Conservation (phyloP, 2,329 filamentous ascomycete species). For the Metarhizium brunneum region DNA sequence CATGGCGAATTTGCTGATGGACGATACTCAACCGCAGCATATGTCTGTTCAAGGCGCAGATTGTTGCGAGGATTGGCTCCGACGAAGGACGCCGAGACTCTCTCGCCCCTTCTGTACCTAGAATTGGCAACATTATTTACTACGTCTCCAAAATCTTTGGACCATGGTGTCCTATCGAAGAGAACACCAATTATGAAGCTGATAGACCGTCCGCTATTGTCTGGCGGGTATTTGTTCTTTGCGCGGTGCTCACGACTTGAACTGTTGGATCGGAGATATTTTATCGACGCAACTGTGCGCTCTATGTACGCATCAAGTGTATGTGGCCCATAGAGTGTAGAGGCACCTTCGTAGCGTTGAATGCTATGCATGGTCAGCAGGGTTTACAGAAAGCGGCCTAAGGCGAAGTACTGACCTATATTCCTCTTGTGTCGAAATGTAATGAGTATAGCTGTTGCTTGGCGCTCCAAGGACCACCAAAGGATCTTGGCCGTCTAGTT, state of each 20-base stretch:
- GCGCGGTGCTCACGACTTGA: slow-evolving; percentile 17
- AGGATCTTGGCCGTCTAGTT: slow-evolving; percentile 37
- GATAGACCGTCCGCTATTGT: slow-evolving; percentile 66
- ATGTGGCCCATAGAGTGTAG: slow-evolving; percentile 76
- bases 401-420: slow-evolving; percentile 19
- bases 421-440: slow-evolving; percentile 66
- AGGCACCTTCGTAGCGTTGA: slow-evolving; percentile 86
- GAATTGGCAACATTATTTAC: slow-evolving; percentile 37
- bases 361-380: slow-evolving; percentile 30
- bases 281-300: slow-evolving; percentile 60
- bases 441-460: slow-evolving; percentile 80
- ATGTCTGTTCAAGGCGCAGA: slow-evolving; percentile 67
- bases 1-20: slow-evolving; percentile 34
- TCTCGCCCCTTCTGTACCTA: slow-evolving; percentile 46
- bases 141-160: slow-evolving; percentile 62
- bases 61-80: slow-evolving; percentile 87
- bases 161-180: slow-evolving; percentile 56
- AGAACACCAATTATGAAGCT: slow-evolving; percentile 74
- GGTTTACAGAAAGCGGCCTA: background rate
- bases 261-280: slow-evolving; percentile 48
- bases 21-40: slow-evolving; percentile 58
- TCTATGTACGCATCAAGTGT: slow-evolving; percentile 84
- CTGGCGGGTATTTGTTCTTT: slow-evolving; percentile 55
- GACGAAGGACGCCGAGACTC: slow-evolving; percentile 60
- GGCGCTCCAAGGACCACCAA: slow-evolving; percentile 76